Conservation (phyloP, 495 filamentous ascomycete species). For the Penicillium roqueforti region DNA sequence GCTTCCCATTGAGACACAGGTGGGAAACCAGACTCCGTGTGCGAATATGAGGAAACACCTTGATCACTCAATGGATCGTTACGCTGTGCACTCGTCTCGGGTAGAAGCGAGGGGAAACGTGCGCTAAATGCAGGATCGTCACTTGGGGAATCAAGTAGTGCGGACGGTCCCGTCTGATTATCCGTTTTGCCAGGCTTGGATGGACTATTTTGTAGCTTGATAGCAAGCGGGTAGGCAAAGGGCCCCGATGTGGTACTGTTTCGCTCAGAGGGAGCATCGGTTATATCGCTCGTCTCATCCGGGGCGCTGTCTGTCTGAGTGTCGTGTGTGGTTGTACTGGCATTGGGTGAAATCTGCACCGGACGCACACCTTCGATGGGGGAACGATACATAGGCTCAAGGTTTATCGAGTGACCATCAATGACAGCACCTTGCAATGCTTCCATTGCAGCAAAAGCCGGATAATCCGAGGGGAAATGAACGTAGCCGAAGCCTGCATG, state of each 20-base stretch:
- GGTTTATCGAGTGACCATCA: constrained; percentile 76
- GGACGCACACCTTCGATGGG: constrained; percentile 21
- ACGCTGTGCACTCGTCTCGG: constrained; percentile 9
- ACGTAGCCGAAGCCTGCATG: constrained; percentile 95
- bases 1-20: constrained; percentile 46
- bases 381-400: constrained; percentile 66
- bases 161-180: constrained; percentile 6
- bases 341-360: not conserved
- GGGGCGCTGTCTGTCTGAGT: not conserved
- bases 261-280: not conserved
- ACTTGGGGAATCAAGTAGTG: constrained; percentile 18
- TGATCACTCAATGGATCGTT: constrained; percentile 6
- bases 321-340: not conserved
- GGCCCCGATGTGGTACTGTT: not conserved
- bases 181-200: not conserved
- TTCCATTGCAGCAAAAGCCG: constrained; percentile 73
- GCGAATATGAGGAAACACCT: constrained; percentile 15
- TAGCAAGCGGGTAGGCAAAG: not conserved
- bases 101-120: constrained; percentile 30
- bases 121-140: constrained; percentile 26
- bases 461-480: constrained; percentile 67
- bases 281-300: not conserved
- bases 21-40: constrained; percentile 35
- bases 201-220: not conserved
- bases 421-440: constrained; percentile 70